Conservation (phyloP, 345 rosid genomes). For the Toxicodendron radicans region DNA sequence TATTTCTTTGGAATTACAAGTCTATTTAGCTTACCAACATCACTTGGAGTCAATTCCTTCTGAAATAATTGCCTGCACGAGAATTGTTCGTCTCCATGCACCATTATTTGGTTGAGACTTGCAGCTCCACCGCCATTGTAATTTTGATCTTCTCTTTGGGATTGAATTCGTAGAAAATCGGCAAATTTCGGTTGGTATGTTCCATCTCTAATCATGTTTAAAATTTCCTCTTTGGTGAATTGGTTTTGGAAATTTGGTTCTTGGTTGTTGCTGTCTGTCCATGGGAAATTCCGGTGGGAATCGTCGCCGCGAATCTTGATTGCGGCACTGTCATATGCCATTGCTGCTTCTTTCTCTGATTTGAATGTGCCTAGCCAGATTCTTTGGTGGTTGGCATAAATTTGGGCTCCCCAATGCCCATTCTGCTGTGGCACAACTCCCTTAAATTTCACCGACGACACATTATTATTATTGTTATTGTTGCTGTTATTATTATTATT, state of each 20-base stretch:
- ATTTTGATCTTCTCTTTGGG: constrained; percentile 20
- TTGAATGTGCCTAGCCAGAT: constrained; percentile 80
- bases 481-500: no score
- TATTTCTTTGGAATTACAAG: constrained; percentile 80
- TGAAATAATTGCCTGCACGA: constrained; percentile 50
- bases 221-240: constrained; percentile 34
- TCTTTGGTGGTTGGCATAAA: constrained; percentile 50
- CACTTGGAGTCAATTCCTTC: constrained; percentile 82
- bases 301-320: constrained; percentile 50
- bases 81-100: constrained; percentile 23
- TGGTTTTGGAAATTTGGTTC: constrained; percentile 51
- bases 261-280: constrained; percentile 41
- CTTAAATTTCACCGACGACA: constrained; percentile 32
- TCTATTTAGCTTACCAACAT: constrained; percentile 85
- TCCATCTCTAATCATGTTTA: constrained; percentile 72
- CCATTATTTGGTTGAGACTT: constrained; percentile 16
- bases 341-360: constrained; percentile 55
- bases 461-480: neutral
- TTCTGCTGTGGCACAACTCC: constrained; percentile 58
- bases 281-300: constrained; percentile 57
- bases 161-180: constrained; percentile 30
- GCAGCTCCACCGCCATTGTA: neutral
- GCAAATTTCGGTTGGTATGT: constrained; percentile 56
- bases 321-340: constrained; percentile 66
- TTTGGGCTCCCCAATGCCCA: constrained; percentile 75